Conservation (phyloP, 1,284 basidiomycete genomes). For the Fomes fomentarius region DNA sequence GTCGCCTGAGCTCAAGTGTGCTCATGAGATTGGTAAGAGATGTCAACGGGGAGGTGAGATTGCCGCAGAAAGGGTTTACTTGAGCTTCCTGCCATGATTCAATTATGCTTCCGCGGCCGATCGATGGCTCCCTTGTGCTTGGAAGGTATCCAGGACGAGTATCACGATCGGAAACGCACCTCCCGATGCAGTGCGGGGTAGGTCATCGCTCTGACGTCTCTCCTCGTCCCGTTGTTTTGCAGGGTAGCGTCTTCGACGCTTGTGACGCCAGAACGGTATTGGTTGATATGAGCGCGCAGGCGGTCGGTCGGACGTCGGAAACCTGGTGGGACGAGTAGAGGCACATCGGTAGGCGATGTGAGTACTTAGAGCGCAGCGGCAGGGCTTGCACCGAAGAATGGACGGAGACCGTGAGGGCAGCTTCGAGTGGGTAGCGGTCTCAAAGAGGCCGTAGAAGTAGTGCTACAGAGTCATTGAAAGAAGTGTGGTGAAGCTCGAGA, state of each 20-base stretch:
- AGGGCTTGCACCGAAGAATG: neutral
- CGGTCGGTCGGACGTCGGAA: neutral
- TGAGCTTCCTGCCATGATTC: neutral
- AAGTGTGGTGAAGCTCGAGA: conserved; percentile 17
- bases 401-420: conserved; percentile 1
- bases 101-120: neutral
- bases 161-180: conserved; percentile 1
- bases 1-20: neutral
- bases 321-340: neutral
- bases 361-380: no score
- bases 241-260: no score
- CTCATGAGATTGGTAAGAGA: conserved; percentile 1
- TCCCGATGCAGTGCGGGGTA: neutral
- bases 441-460: no score
- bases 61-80: neutral
- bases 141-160: neutral
- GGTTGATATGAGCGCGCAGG: no score
- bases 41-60: neutral
- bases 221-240: no score
- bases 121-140: neutral
- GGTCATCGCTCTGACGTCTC: neutral
- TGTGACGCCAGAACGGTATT: no score
- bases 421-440: conserved; percentile 7
- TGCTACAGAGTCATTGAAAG: neutral
- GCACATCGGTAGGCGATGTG: neutral